phyloP scores from a whole-genome alignment of 495 filamentous ascomycete species.

The Aspergillus sparsus region DNA sequence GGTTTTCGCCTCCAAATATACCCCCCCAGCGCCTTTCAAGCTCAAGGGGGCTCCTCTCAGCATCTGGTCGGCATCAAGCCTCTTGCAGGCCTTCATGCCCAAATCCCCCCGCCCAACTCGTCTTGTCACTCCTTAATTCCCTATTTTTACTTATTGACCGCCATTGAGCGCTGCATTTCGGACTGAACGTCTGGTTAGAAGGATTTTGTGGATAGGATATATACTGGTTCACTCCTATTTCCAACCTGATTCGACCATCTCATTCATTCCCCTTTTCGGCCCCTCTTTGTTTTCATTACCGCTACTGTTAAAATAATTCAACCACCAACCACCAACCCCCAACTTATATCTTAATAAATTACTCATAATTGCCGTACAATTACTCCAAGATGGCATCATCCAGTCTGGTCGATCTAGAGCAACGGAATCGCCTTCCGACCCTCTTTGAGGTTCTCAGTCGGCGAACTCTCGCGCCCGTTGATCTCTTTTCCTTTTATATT shows the following conservation, averaged over 20 bases:
- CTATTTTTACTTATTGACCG: conserved; percentile 7
- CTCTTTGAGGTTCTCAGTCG: conserved; percentile 94
- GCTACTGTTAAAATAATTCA: conserved; percentile 2
- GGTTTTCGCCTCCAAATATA: conserved; percentile 15
- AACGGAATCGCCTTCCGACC: conserved; percentile 83
- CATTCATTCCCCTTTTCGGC: conserved; percentile 27
- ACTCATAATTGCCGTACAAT: background rate
- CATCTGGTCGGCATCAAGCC: conserved; percentile 13
- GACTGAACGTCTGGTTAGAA: background rate
- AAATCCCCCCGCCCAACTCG: conserved; percentile 14
- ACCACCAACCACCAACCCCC: conserved; percentile 8
- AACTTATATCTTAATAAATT: background rate
- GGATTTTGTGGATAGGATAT: conserved; percentile 3
- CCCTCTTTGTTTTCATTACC: conserved; percentile 15
- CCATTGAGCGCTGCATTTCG: conserved; percentile 10
- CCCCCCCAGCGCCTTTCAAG: background rate
- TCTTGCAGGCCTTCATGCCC: conserved; percentile 16
- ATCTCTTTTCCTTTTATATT: conserved; percentile 98
- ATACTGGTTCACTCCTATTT: conserved; percentile 18
- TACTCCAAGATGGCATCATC: conserved; percentile 36
- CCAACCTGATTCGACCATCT: conserved; percentile 9
- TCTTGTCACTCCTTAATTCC: conserved; percentile 14
- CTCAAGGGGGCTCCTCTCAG: conserved; percentile 18
- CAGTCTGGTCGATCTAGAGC: conserved; percentile 38
- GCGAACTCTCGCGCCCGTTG: conserved; percentile 86